Percentiles rank a stretch among this genome's conserved stretches.
Evolutionary conservation across 1,284 basidiomycete species (phyloP).

Genomic region (Schizopora paradoxa): DNA sequence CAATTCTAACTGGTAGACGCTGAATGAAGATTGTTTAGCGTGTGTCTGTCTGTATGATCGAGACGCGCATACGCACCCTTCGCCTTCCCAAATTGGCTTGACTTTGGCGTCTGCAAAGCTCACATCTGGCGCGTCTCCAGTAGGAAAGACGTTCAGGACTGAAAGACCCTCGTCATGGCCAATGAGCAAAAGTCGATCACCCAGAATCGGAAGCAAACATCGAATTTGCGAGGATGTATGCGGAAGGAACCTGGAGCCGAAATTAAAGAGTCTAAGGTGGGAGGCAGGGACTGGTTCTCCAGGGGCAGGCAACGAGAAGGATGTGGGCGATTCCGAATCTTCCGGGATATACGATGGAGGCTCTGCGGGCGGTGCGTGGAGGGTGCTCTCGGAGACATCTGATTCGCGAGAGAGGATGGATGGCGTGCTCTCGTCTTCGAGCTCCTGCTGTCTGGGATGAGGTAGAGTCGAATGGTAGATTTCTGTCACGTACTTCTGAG

Average conservation of each 20-base stretch:
- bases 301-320: constrained; percentile 43
- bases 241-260: constrained; percentile 79
- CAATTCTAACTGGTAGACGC: constrained; percentile 69
- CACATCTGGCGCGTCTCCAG: constrained; percentile 36
- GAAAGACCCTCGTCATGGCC: constrained; percentile 74
- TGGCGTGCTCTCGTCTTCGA: neutral
- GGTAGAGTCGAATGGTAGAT: neutral
- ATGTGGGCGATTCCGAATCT: constrained; percentile 20
- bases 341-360: constrained; percentile 13
- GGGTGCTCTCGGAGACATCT: constrained; percentile 9
- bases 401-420: constrained; percentile 1
- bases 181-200: constrained; percentile 59
- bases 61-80: constrained; percentile 46
- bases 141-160: constrained; percentile 72
- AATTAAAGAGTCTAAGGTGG: constrained; percentile 62
- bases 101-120: constrained; percentile 66
- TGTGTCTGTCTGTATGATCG: constrained; percentile 2
- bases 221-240: constrained; percentile 67
- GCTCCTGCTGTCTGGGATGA: neutral
- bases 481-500: constrained; percentile 18
- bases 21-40: constrained; percentile 27
- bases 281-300: constrained; percentile 50
- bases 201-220: constrained; percentile 62
- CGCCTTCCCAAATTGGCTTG: constrained; percentile 66
- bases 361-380: constrained; percentile 1